Base-by-base conservation (phyloP, 2,329 filamentous ascomycete genomes). In the Sarocladium strictum region DNA sequence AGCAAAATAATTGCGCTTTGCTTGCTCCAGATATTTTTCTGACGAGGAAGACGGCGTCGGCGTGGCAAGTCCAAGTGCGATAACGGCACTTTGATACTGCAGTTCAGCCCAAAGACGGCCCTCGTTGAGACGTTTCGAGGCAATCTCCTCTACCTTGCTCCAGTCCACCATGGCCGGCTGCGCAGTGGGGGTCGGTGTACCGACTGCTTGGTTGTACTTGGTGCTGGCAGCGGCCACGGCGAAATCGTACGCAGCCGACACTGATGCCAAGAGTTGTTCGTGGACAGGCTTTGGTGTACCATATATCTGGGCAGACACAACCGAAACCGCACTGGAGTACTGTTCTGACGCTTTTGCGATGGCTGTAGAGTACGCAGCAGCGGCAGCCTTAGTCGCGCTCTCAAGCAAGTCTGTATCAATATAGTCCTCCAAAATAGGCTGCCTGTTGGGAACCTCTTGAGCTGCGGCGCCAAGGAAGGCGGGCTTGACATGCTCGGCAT, bases 1-100 rank as follows among this genome's bases (percentile, higher is more conserved):
- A 59, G 90, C 86, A 61, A 90, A 92, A 68, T 93, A 93, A 64
- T 83, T 80, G 60, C 78, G 71, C 60, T 77, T 80, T 45, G 80
- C 86, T 73, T 77, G 85, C 65, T 76, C 82, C 65, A 73, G 81
- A 71, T 76, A 80, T 75, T 71, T 85, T 68, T 72, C 85, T 57
- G 68, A 78, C 67, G 71, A 62, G 0, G 76, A 72, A 59, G 70
- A 83, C 2, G 69, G 63, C 0, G 68, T 70, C 59, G 66, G 76
- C 1, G 85, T 84, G 14, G 83, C 77, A n/a, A 75, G 68, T 19
- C 85, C 81, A 38, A 87, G 74, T 26, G 83, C 85, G 54, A 83
- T 76, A 67, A 85, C 84, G n/a, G 84, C 84, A 53, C 75, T 81
- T 51, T 84, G 78, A 60, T 89, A 89, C 62, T 90, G 87, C 33